Evolutionary conservation across 306 rosid genomes (phyloP).

Genomic region (Sicyos baderoa): DNA sequence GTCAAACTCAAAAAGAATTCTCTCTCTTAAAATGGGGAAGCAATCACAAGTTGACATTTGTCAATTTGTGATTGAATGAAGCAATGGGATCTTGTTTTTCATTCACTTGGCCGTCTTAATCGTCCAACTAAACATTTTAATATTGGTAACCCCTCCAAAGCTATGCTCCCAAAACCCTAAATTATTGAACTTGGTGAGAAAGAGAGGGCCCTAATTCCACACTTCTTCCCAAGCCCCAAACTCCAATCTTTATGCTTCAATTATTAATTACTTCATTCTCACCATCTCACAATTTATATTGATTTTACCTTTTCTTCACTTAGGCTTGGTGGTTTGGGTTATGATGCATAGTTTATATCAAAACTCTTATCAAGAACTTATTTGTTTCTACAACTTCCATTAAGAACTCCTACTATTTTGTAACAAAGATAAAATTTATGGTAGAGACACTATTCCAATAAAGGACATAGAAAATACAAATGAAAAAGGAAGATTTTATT

Average conservation of each 20-base stretch:
- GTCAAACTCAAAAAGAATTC: neutral
- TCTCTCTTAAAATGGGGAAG: neutral
- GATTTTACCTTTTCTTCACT: too few species aligned
- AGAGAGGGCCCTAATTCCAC: slow-evolving; percentile 12
- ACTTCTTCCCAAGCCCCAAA: slow-evolving; percentile 3
- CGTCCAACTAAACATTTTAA: slow-evolving; percentile 46
- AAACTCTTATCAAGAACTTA: too few species aligned
- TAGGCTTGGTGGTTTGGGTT: too few species aligned
- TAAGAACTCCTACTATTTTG: too few species aligned
- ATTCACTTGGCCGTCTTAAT: slow-evolving; percentile 39
- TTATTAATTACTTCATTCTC: slow-evolving; percentile 3
- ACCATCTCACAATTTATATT: too few species aligned
- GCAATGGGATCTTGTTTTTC: slow-evolving; percentile 1
- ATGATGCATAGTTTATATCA: too few species aligned
- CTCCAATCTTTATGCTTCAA: slow-evolving; percentile 15
- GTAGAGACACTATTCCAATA: too few species aligned
- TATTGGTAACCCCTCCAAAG: slow-evolving; percentile 30
- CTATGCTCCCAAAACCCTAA: slow-evolving; percentile 25
- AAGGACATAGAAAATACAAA: too few species aligned
- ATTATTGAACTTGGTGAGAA: slow-evolving; percentile 12
- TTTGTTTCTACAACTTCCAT: too few species aligned
- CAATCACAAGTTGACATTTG: slow-evolving; percentile 7
- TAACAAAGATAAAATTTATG: too few species aligned
- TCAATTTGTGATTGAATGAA: neutral
- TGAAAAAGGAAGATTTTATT: too few species aligned